These are phyloP conservation scores for Dillenia suffruticosa DNA, from an alignment of 164 flowering plant genomes.

Conservation along the genomic window DNA sequence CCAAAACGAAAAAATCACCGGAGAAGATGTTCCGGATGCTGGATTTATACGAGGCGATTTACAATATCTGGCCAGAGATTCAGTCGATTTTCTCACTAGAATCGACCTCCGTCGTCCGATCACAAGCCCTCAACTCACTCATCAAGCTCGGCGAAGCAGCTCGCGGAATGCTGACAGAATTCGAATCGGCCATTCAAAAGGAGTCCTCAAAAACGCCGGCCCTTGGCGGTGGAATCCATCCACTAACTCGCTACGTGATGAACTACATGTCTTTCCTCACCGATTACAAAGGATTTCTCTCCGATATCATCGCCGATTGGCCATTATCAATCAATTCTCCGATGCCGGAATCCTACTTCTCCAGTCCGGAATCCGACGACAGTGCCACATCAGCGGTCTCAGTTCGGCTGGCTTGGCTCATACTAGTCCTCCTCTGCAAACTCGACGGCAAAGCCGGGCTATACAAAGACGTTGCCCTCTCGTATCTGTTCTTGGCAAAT, in stretches of 20 bases:
- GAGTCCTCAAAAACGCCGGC: slow-evolving; percentile 35
- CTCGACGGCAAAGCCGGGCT: slow-evolving; percentile 51
- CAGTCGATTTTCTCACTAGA: slow-evolving; percentile 56
- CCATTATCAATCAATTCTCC: slow-evolving; percentile 16
- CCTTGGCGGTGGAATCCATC: slow-evolving; percentile 57
- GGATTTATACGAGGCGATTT: slow-evolving; percentile 52
- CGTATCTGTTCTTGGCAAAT: slow-evolving; percentile 61
- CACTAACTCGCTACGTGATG: slow-evolving; percentile 64
- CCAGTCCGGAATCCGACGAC: slow-evolving; percentile 17
- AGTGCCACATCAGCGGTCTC: slow-evolving; percentile 20
- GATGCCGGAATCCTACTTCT: slow-evolving; percentile 39
- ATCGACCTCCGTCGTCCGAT: slow-evolving; percentile 34
- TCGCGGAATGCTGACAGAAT: slow-evolving; percentile 36
- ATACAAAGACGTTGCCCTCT: slow-evolving; percentile 52
- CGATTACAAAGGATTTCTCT: slow-evolving; percentile 38
- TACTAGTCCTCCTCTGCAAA: slow-evolving; percentile 58
- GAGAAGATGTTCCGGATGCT: slow-evolving; percentile 59
- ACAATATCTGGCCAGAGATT: slow-evolving; percentile 51
- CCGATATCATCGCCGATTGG: slow-evolving; percentile 45
- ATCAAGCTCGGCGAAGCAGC: slow-evolving; percentile 49
- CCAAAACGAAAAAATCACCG: slow-evolving; percentile 46
- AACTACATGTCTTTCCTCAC: slow-evolving; percentile 45
- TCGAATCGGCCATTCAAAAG: slow-evolving; percentile 57
- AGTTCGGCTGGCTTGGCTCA: slow-evolving; percentile 48
- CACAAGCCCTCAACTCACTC: slow-evolving; percentile 41